These are phyloP conservation scores for Aurinia saxatilis DNA, from an alignment of 345 rosid species.

Conservation along the genomic window DNA sequence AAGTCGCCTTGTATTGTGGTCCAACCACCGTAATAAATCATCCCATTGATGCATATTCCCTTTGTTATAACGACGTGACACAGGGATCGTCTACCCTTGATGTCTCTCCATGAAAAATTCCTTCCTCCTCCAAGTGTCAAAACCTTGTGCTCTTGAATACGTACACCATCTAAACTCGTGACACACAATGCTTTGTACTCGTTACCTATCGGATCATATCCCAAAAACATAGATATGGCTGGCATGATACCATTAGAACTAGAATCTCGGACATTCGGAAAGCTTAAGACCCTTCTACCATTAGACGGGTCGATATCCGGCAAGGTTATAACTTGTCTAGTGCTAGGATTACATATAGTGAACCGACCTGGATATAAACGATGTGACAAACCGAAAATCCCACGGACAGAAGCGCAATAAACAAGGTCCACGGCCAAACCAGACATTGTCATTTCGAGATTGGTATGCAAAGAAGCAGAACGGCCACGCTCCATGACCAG, in stretches of 20 bases:
- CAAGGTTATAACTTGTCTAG: background rate
- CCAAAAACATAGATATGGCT: background rate
- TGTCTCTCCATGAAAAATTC: background rate
- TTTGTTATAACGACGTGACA: background rate
- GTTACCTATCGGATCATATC: background rate
- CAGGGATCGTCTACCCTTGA: background rate
- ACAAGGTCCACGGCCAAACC: background rate
- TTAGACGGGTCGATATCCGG: background rate
- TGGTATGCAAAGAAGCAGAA: background rate
- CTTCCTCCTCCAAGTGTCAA: background rate
- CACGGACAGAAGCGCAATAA: background rate
- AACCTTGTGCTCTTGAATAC: background rate
- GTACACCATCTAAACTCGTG: background rate
- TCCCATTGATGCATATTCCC: background rate
- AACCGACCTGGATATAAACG: background rate
- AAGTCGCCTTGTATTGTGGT: too few species aligned
- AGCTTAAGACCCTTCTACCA: background rate
- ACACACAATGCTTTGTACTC: slow-evolving; percentile 4
- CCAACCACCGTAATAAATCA: background rate
- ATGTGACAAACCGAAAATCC: background rate
- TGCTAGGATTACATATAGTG: slow-evolving; percentile 4
- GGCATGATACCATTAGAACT: background rate
- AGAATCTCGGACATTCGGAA: background rate
- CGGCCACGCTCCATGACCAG: background rate
- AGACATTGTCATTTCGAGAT: background rate